Conservation (phyloP, 176 grass and related monocot species). For the Pharus latifolius region DNA sequence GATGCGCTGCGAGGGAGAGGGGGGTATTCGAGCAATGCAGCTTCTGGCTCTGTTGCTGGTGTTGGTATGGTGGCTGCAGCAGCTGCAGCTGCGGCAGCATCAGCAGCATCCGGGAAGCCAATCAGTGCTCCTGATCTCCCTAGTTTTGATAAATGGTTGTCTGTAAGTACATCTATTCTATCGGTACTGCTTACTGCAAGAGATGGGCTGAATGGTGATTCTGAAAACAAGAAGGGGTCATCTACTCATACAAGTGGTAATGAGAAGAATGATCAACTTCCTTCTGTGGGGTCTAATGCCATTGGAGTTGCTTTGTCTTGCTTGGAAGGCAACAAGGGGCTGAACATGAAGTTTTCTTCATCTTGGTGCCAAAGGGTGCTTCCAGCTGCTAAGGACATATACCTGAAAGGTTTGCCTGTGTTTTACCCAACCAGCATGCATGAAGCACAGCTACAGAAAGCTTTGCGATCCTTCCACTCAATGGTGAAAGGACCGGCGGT, state of each 20-base stretch:
- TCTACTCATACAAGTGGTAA: slow-evolving; percentile 3
- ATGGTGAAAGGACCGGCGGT: slow-evolving; percentile 86
- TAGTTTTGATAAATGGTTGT: slow-evolving; percentile 68
- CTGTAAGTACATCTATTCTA: slow-evolving; percentile 55
- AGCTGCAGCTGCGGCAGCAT: slow-evolving; percentile 71
- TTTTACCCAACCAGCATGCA: slow-evolving; percentile 74
- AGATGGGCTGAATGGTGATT: slow-evolving; percentile 10
- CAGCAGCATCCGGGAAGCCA: slow-evolving; percentile 62
- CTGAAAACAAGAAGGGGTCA: slow-evolving; percentile 11
- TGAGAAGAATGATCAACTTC: slow-evolving; percentile 28
- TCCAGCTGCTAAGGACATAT: slow-evolving; percentile 70
- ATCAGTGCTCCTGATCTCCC: slow-evolving; percentile 60
- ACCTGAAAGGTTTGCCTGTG: slow-evolving; percentile 67
- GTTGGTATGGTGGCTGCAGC: slow-evolving; percentile 78
- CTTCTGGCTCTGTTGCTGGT: slow-evolving; percentile 54
- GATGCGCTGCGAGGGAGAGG: slow-evolving; percentile 71
- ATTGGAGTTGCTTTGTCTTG: slow-evolving; percentile 46
- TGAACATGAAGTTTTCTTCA: slow-evolving; percentile 84
- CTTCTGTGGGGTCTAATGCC: slow-evolving; percentile 28
- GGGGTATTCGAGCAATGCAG: slow-evolving; percentile 52
- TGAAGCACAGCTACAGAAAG: slow-evolving; percentile 64
- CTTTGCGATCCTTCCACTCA: slow-evolving; percentile 53
- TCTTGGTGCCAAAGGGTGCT: slow-evolving; percentile 88
- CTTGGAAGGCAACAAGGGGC: slow-evolving; percentile 58
- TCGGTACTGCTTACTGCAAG: slow-evolving; percentile 35